Evolutionary conservation across 2,329 filamentous ascomycete genomes (phyloP), one percentile per base, ranked within the genome.

Genomic region (Pseudocercospora crystallina): DNA sequence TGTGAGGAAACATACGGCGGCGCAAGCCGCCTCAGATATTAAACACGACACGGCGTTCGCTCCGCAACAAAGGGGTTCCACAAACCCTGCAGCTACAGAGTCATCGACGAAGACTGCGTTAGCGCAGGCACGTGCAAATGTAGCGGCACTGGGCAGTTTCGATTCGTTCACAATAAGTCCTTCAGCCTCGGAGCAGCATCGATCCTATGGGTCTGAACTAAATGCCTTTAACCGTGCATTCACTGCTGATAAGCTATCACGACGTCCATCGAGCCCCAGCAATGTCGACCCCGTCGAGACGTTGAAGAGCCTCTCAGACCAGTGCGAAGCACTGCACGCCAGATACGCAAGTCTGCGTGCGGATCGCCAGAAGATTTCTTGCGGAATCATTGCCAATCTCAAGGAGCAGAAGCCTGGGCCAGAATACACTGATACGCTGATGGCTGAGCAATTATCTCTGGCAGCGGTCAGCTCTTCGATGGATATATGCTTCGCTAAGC

Each of bases 401-500:
- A 55, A 58, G 36, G 59, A 61, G 15, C 51, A 58, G 30, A 56
- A 57, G 36, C 40, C 57, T 5, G 58, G 56, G 5, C 57, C 64
- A 5, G 61, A 65, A 17, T 58, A 62, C 41, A 47, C 49, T n/a
- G 62, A 62, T 42, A 52, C 48, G 5, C 48, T 68, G 34, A 49
- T 68, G 10, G 59, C 65, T 37, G 63, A 66, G 49, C 65, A 68
- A 30, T 47, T 68, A 30, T 60, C 58, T 13, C 57, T 68, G 9
- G 51, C 61, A 5, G 60, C 65, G 4, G 54, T 65, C 38, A 63
- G 59, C 47, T 64, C 62, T 33, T 66, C 65, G 1, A 67, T 68
- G 62, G 65, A 68, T 40, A 65, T 68, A 26, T 66, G 64, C 51
- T 60, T 65, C 36, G 65, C 65, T 5, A 65, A 66, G 40, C 47